Evolutionary conservation across 2,329 filamentous ascomycete genomes (phyloP).

Genomic region (Hansfordia pulvinata): DNA sequence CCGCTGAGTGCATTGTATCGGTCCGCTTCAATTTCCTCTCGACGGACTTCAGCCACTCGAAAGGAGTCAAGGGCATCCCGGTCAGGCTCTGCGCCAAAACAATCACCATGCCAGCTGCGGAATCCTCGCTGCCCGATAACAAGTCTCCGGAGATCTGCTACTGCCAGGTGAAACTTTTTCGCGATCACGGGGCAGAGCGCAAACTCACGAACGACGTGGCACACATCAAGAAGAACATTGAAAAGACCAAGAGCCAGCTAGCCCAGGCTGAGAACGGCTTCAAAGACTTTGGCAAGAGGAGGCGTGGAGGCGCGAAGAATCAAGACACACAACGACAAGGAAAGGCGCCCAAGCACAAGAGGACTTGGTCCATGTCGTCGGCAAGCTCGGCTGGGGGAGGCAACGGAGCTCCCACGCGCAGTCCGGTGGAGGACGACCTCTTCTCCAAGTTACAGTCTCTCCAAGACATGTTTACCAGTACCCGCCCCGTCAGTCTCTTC

Average conservation of each 20-base stretch:
- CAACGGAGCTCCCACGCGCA: slow-evolving; percentile 22
- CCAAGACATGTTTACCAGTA: slow-evolving; percentile 83
- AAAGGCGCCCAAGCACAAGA: slow-evolving; percentile 82
- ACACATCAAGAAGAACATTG: slow-evolving; percentile 92
- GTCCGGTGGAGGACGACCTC: slow-evolving; percentile 59
- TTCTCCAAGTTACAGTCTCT: slow-evolving; percentile 65
- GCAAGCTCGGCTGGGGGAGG: slow-evolving; percentile 43
- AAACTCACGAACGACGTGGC: slow-evolving; percentile 91
- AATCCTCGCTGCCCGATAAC: slow-evolving; percentile 30
- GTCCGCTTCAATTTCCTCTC: slow-evolving; percentile 98
- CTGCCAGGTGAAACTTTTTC: slow-evolving; percentile 94
- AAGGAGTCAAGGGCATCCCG: slow-evolving; percentile 94
- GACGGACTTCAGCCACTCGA: slow-evolving; percentile 97
- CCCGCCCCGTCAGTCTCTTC: slow-evolving; percentile 62
- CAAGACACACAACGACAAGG: slow-evolving; percentile 48
- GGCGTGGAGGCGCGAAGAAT: slow-evolving; percentile 37
- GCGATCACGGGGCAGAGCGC: slow-evolving; percentile 87
- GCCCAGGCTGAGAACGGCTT: slow-evolving; percentile 58
- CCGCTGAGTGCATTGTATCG: slow-evolving; percentile 69
- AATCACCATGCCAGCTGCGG: slow-evolving; percentile 43
- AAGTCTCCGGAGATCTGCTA: slow-evolving; percentile 64
- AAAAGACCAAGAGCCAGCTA: slow-evolving; percentile 91
- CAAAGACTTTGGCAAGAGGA: slow-evolving; percentile 54
- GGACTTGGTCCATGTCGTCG: slow-evolving; percentile 92
- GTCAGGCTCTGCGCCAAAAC: slow-evolving; percentile 90